These are phyloP conservation scores for Aurantiochytrium sp. DNA, from an alignment of 108 stramenopile species.

Conservation along the genomic window DNA sequence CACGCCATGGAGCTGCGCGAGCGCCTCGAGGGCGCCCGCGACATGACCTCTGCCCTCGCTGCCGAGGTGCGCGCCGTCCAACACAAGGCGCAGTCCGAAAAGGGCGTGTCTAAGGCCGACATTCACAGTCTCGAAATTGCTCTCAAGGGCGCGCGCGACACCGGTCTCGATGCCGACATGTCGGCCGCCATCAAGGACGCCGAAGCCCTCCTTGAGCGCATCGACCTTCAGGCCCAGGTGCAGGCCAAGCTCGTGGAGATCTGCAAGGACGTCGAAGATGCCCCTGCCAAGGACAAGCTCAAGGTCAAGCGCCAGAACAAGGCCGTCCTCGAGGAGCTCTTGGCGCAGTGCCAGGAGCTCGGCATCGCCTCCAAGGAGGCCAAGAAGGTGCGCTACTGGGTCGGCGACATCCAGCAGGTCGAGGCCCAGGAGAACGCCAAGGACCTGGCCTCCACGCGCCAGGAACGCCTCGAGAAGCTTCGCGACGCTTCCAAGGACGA, in stretches of 20 bases:
- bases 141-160: not conserved
- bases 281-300: constrained; percentile 32
- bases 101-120: not conserved
- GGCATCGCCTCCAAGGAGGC: constrained; percentile 45
- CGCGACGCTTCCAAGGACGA: constrained; percentile 35
- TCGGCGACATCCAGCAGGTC: constrained; percentile 42
- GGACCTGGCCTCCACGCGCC: not conserved
- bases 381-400: constrained; percentile 35
- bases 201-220: not conserved
- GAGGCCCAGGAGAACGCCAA: not conserved
- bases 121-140: not conserved
- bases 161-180: not conserved
- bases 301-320: constrained; percentile 46
- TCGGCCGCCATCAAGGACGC: not conserved
- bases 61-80: not conserved
- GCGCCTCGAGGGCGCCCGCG: not conserved
- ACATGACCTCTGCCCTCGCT: not conserved
- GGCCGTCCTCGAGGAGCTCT: constrained; percentile 24
- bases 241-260: not conserved
- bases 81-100: not conserved
- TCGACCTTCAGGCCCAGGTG: constrained; percentile 24
- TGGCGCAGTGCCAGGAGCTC: constrained; percentile 51
- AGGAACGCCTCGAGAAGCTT: constrained; percentile 34
- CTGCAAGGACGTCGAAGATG: not conserved
- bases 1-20: constrained; percentile 20